Evolutionary conservation across 257 asterid genomes (phyloP).

Genomic region (Capsicum baccatum): DNA sequence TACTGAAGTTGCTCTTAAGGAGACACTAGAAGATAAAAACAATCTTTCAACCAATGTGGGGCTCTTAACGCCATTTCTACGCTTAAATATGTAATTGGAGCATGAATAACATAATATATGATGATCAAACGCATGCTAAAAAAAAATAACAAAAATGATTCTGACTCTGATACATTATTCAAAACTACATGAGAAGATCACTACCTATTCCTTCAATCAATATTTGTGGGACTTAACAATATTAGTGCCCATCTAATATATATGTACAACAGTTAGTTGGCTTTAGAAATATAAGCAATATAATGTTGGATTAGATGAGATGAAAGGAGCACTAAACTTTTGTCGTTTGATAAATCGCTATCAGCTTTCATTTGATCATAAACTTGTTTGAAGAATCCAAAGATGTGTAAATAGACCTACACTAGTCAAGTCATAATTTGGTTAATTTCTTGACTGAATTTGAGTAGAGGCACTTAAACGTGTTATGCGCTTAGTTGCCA

Average conservation of each 20-base stretch:
- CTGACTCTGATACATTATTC: not conserved
- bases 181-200: too few species aligned
- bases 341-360: constrained; percentile 11
- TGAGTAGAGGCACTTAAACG: not conserved
- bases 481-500: not conserved
- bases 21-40: not conserved
- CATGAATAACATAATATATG: not conserved
- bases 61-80: not conserved
- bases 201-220: too few species aligned
- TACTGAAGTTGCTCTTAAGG: too few species aligned
- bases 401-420: not conserved
- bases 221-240: not conserved
- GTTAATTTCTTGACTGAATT: not conserved
- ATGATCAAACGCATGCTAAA: not conserved
- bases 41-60: not conserved
- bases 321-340: constrained; percentile 22
- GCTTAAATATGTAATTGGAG: not conserved
- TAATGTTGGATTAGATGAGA: not conserved
- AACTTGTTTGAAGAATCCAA: not conserved
- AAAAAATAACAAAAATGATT: not conserved
- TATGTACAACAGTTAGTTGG: not conserved
- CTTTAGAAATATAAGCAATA: not conserved
- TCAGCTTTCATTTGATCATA: not conserved
- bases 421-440: not conserved
- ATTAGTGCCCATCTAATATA: not conserved